Evolutionary conservation across 2,329 filamentous ascomycete species (phyloP), one percentile per base, ranked within the genome.

Genomic region (Aspergillus puulaauensis): DNA sequence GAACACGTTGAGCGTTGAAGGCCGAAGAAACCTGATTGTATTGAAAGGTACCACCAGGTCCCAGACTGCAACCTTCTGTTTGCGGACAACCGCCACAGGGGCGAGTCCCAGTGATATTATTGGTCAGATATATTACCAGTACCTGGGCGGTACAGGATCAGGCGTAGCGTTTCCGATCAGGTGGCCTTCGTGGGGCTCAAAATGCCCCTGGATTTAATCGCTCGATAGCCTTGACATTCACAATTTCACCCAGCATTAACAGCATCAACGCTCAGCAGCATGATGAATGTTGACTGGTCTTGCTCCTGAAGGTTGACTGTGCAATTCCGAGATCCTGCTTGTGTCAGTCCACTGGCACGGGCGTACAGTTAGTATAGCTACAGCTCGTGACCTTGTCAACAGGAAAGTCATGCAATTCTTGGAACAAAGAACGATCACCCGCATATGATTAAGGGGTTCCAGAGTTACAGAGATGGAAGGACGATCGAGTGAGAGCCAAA

Each of bases 1-100:
- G 67, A 69, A 69, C 68, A 70, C 64, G 67, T 69, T 66, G 67
- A 66, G 52, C 40, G 27, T 21, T 52, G 8, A 40, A 41, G 37
- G n/a, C 41, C 14, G 15, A 11, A 58, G 62, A 61, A 64, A 65
- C 65, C 65, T 62, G 63, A 65, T 64, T 64, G 50, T 46, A 54
- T 45, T 46, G 46, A 51, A 51, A 45, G 41, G 52, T 58, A 58
- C 52, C 56, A 58, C 21, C 48, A 52, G 43, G 49, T 31, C 27
- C 47, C 41, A 23, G 39, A 52, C 33, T 52, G 49, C 39, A 45
- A 57, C 51, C 41, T 54, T 55, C 59, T 59, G 61, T 54, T 61
- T 58, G 56, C 58, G 53, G 52, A 47, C 53, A 33, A 21, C 49
- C 54, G 56, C 59, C 56, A 61, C 59, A 52, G 47, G 56, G 45